Percentiles rank a stretch among this genome's conserved stretches.
phyloP scores from a whole-genome alignment of 129 eudicot species.

The Daucus carota region DNA sequence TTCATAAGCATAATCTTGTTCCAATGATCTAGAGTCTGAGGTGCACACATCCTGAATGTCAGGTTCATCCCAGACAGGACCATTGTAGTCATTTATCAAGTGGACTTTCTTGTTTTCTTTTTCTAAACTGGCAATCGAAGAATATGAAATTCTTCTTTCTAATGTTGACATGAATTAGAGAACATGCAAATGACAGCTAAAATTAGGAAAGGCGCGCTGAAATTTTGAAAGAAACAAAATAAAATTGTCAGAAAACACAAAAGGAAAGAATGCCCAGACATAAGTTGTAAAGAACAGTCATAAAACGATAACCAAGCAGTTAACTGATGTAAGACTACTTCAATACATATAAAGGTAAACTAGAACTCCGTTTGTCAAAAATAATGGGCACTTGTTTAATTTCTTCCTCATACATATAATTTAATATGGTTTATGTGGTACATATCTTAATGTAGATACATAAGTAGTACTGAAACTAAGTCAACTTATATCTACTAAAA shows the following conservation, averaged over 20 bases:
- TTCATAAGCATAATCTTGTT: slow-evolving; percentile 26
- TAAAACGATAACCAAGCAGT: neutral
- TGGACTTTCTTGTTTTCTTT: slow-evolving; percentile 37
- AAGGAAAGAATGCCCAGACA: neutral
- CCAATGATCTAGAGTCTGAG: slow-evolving; percentile 15
- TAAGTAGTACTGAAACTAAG: too few species aligned
- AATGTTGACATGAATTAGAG: slow-evolving; percentile 36
- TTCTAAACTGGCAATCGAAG: slow-evolving; percentile 37
- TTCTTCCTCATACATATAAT: too few species aligned
- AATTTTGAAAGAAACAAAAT: neutral
- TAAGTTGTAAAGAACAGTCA: neutral
- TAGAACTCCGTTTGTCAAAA: neutral
- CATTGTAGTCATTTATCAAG: slow-evolving; percentile 49
- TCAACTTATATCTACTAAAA: too few species aligned
- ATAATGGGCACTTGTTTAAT: neutral
- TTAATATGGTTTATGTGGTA: too few species aligned
- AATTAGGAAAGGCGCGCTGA: neutral
- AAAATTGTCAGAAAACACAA: neutral
- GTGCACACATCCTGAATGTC: slow-evolving; percentile 15
- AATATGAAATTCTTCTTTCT: slow-evolving; percentile 38
- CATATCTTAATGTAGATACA: too few species aligned
- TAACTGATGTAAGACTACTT: neutral
- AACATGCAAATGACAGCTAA: slow-evolving; percentile 7
- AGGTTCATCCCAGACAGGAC: slow-evolving; percentile 42
- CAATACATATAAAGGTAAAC: neutral